These are phyloP conservation scores for Alternaria angustiovoidea DNA, from an alignment of 2,329 filamentous ascomycete species.

Conservation along the genomic window DNA sequence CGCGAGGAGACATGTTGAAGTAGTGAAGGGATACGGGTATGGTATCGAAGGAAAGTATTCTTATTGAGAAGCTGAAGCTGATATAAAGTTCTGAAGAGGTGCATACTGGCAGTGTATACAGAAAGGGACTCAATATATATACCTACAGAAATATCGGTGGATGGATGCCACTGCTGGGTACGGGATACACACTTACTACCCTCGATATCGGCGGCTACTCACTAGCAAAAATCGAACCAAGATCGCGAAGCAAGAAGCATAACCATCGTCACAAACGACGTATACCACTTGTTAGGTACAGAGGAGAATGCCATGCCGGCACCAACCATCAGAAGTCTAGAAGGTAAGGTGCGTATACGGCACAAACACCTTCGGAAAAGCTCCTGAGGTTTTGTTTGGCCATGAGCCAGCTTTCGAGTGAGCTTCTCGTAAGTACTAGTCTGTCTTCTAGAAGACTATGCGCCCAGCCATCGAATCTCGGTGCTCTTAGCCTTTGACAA, in stretches of 20 bases:
- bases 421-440: neutral
- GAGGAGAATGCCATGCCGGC: neutral
- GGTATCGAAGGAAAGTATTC: neutral
- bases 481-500: neutral
- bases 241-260: neutral
- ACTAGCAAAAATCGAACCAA: neutral
- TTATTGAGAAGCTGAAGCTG: neutral
- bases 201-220: neutral
- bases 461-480: neutral
- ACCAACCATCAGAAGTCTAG: neutral
- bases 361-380: neutral
- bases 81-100: neutral
- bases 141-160: too few species aligned
- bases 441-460: neutral
- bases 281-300: neutral
- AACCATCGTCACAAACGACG: neutral
- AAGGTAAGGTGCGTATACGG: neutral
- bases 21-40: neutral
- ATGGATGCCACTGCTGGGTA: too few species aligned
- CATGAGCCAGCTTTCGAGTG: neutral
- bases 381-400: neutral
- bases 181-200: neutral
- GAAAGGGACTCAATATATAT: neutral
- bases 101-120: neutral
- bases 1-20: conserved; percentile 22